phyloP scores from a whole-genome alignment of 148 eudicot genomes.

The Nepenthes gracilis region DNA sequence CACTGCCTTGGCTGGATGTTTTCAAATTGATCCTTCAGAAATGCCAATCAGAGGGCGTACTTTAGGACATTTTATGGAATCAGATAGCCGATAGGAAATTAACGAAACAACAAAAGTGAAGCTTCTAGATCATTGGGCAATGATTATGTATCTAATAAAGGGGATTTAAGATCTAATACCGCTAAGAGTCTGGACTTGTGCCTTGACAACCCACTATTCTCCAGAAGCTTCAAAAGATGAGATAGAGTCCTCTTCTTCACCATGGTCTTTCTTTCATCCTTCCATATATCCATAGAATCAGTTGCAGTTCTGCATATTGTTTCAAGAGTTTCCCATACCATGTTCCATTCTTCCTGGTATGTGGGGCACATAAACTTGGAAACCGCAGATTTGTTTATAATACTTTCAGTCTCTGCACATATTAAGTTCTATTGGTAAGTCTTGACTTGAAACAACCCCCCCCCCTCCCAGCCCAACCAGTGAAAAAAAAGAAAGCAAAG shows the following conservation, averaged over 20 bases:
- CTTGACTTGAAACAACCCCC: not conserved
- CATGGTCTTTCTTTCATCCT: constrained; percentile 48
- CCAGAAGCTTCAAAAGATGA: constrained; percentile 60
- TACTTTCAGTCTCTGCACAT: constrained; percentile 27
- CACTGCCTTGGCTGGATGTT: constrained; percentile 39
- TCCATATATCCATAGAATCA: constrained; percentile 66
- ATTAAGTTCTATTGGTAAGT: not conserved
- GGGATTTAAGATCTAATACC: constrained; percentile 13
- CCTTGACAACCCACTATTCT: constrained; percentile 60
- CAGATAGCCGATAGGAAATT: not conserved
- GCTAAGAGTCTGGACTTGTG: constrained; percentile 43
- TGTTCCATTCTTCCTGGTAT: constrained; percentile 45
- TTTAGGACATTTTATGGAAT: not conserved
- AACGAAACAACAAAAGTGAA: too few relatives aligned
- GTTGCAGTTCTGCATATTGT: constrained; percentile 39
- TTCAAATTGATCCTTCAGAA: constrained; percentile 35
- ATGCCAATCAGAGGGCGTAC: not conserved
- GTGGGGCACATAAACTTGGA: constrained; percentile 19
- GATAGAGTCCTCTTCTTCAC: constrained; percentile 65
- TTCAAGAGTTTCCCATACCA: constrained; percentile 39
- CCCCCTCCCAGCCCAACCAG: not conserved
- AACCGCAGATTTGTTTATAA: constrained; percentile 18
- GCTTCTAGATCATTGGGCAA: too few relatives aligned
- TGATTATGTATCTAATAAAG: constrained; percentile 14
- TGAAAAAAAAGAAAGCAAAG: not conserved